These are phyloP conservation scores for Nakaseomyces delphensis DNA, from an alignment of 1,139 yeast species.

Conservation along the genomic window DNA sequence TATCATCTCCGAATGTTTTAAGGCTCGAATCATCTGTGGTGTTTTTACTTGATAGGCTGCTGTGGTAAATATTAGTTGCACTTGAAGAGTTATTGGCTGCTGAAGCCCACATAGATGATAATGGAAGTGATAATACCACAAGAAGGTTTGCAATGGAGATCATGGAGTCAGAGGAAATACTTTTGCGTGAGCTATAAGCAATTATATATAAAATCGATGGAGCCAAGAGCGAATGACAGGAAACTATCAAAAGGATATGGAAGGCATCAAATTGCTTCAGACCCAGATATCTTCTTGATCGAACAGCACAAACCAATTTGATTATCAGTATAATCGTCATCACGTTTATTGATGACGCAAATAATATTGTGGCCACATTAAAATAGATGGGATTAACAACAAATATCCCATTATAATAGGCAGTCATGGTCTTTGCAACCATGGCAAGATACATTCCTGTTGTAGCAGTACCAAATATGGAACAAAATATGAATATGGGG, in stretches of 20 bases:
- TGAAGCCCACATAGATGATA: conserved; percentile 82
- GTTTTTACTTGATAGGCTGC: conserved; percentile 2
- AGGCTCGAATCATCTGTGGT: not conserved
- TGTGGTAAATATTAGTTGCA: conserved; percentile 18
- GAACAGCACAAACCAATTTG: conserved; percentile 60
- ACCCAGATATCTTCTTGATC: conserved; percentile 67
- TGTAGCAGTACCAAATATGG: conserved; percentile 41
- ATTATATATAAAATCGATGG: conserved; percentile 64
- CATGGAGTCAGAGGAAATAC: conserved; percentile 29
- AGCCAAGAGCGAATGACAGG: conserved; percentile 69
- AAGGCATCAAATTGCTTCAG: conserved; percentile 71
- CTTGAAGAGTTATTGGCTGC: conserved; percentile 42
- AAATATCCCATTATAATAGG: conserved; percentile 22
- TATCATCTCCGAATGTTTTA: conserved; percentile 5
- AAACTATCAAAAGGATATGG: conserved; percentile 72
- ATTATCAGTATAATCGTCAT: conserved; percentile 50
- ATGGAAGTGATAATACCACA: conserved; percentile 62
- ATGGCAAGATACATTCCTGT: conserved; percentile 47
- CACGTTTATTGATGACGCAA: conserved; percentile 58
- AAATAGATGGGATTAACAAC: conserved; percentile 31
- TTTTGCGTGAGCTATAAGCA: conserved; percentile 35
- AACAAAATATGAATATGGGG: conserved; percentile 36
- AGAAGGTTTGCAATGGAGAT: conserved; percentile 38
- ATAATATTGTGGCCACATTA: conserved; percentile 51
- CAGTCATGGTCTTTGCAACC: conserved; percentile 33